Percentiles rank a stretch among this genome's conserved stretches.
Conservation (phyloP, 192 early-diverging fungal species). For the Thamnidium elegans region DNA sequence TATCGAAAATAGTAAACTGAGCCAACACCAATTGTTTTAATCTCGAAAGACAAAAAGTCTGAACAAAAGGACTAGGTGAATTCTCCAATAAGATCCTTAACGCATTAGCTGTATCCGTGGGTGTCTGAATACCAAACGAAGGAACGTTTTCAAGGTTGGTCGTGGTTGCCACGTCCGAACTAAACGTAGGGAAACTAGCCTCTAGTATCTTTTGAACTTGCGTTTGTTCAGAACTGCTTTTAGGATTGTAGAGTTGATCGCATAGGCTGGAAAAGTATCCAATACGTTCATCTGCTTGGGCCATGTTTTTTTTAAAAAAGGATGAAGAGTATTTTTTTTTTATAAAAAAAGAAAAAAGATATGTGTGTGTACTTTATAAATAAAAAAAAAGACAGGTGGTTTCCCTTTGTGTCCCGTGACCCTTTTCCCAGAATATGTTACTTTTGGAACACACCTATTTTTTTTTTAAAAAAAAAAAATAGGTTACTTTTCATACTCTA, state of each 20-base stretch:
- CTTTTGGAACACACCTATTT: too few species aligned
- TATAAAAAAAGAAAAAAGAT: neutral
- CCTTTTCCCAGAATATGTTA: too few species aligned
- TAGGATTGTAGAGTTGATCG: constrained; percentile 59
- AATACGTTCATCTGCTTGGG: constrained; percentile 24
- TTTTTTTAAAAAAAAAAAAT: too few species aligned
- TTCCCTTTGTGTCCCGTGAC: too few species aligned
- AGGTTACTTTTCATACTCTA: too few species aligned
- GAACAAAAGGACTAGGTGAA: constrained; percentile 61
- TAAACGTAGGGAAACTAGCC: constrained; percentile 69
- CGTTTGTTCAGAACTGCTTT: constrained; percentile 52
- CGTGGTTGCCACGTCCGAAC: neutral
- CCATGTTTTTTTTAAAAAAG: constrained; percentile 8
- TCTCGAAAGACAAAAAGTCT: constrained; percentile 58
- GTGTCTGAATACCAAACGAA: constrained; percentile 42
- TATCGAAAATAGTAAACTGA: constrained; percentile 29
- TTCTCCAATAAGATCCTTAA: constrained; percentile 56
- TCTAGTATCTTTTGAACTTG: constrained; percentile 72
- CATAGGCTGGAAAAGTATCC: constrained; percentile 38
- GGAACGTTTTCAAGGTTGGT: neutral
- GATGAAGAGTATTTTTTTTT: too few species aligned
- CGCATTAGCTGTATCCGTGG: constrained; percentile 53
- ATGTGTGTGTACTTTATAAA: too few species aligned
- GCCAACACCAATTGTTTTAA: constrained; percentile 55
- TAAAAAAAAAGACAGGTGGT: too few species aligned